Evolutionary conservation across 306 rosid species (phyloP), one percentile per base, ranked within the genome.

Genomic region (peach (Prunus persica)): DNA sequence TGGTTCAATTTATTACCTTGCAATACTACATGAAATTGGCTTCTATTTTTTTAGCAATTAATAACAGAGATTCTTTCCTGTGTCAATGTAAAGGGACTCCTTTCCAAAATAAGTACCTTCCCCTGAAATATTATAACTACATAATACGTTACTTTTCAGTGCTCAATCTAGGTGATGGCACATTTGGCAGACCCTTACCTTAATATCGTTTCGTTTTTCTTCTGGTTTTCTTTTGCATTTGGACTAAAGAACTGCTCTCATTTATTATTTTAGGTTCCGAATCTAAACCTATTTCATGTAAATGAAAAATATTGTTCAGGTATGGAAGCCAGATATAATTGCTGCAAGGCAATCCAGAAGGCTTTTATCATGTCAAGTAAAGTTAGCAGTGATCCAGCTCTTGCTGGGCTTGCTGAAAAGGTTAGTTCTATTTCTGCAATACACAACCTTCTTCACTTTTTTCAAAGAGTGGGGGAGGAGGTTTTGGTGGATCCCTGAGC

Each of bases 251-350:
- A 72, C 13, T 15, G 18, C 32, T 30, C 65, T 72, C 20, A 6
- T 68, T 58, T 28, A 25, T 24, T 55, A 16, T 46, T 50, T 18
- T 34, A 13, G 22, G 56, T 43, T 65, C 49, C 43, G 43, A 24
- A 8, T 63, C 52, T 13, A 1, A 18, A 18, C 30, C 13, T 62
- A 46, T 46, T 63, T 64, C 24, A 74, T 60, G 28, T 18, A 13
- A 62, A 73, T 51, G 30, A n/a, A 60, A 56, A 67, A 15, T 41
- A 49, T 67, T 71, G 78, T 82, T 55, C 85, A 93, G 99, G 96
- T 51, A 95, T 95, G 99, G 99, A 95, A 82, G 87, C 90, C 69
- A 86, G 97, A 79, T 81, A 85, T 84, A 87, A 87, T 54, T 95
- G 99, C 79, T 95, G 97, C 87, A 83, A 80, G 85, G 84, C 82